phyloP scores from a whole-genome alignment of 352 stramenopile species.

The Thalassiosira hispida region DNA sequence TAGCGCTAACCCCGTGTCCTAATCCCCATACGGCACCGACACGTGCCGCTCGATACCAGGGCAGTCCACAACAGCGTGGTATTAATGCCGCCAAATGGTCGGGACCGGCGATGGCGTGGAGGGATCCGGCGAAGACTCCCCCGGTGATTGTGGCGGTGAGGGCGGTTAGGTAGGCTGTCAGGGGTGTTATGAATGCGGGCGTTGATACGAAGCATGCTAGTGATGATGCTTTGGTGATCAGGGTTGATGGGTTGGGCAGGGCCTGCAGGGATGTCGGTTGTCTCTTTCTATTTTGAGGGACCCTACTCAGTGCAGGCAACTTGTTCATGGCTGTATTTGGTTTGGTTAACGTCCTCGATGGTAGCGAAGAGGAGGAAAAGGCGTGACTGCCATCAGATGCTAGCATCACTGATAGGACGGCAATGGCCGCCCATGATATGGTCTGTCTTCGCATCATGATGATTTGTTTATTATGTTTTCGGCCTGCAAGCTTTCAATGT shows the following conservation, averaged over 20 bases:
- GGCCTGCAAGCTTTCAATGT: no score
- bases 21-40: constrained; percentile 87
- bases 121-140: constrained; percentile 69
- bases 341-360: background rate
- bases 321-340: background rate
- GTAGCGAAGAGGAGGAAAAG: background rate
- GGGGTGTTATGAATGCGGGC: background rate
- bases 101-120: constrained; percentile 85
- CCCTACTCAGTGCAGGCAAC: no score
- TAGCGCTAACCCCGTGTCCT: constrained; percentile 86
- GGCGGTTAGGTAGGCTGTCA: constrained; percentile 15
- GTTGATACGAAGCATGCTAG: background rate
- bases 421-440: no score
- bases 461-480: no score
- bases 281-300: background rate
- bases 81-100: constrained; percentile 88
- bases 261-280: constrained; percentile 4
- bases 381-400: background rate
- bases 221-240: background rate
- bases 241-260: background rate
- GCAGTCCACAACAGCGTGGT: constrained; percentile 84
- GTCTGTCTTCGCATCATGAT: no score
- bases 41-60: constrained; percentile 80
- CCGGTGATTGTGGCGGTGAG: constrained; percentile 66
- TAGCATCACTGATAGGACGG: background rate